Evolutionary conservation across 2,329 filamentous ascomycete genomes (phyloP).

Genomic region (Colletotrichum endophyticum): DNA sequence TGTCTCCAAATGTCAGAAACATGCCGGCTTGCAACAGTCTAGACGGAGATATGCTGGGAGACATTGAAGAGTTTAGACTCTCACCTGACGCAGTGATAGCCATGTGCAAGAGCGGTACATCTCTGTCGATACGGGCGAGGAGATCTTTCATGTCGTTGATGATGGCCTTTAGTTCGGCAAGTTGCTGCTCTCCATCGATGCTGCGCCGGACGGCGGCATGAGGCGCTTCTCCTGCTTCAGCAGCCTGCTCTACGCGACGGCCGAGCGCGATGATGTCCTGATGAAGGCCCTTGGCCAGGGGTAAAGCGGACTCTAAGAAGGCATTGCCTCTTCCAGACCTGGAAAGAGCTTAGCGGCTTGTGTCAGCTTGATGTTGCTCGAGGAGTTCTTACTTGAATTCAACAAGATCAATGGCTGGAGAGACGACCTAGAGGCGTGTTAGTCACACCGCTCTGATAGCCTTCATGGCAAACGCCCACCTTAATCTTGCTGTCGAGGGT

Average conservation of each 20-base stretch:
- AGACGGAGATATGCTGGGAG: conserved; percentile 86
- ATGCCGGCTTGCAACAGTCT: conserved; percentile 91
- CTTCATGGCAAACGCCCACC: conserved; percentile 44
- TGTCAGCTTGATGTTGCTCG: neutral
- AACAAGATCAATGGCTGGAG: conserved; percentile 89
- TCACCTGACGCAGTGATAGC: conserved; percentile 95
- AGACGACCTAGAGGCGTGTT: conserved; percentile 68
- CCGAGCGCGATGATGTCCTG: conserved; percentile 84
- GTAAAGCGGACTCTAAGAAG: conserved; percentile 81
- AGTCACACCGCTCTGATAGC: neutral
- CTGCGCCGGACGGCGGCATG: conserved; percentile 43
- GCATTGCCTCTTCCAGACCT: conserved; percentile 60
- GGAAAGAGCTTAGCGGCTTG: conserved; percentile 26
- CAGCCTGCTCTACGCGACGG: conserved; percentile 73
- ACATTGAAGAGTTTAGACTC: conserved; percentile 79
- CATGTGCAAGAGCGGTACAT: conserved; percentile 88
- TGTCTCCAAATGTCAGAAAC: conserved; percentile 85
- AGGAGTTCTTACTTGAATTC: conserved; percentile 73
- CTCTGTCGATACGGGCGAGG: conserved; percentile 82
- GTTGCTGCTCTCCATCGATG: conserved; percentile 59
- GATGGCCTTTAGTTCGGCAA: conserved; percentile 71
- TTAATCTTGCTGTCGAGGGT: conserved; percentile 86
- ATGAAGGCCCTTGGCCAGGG: conserved; percentile 81
- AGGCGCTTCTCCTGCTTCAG: conserved; percentile 63
- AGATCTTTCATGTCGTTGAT: conserved; percentile 77